These are phyloP conservation scores for Verticillium nubilum DNA, from an alignment of 2,329 filamentous ascomycete genomes.

Conservation along the genomic window DNA sequence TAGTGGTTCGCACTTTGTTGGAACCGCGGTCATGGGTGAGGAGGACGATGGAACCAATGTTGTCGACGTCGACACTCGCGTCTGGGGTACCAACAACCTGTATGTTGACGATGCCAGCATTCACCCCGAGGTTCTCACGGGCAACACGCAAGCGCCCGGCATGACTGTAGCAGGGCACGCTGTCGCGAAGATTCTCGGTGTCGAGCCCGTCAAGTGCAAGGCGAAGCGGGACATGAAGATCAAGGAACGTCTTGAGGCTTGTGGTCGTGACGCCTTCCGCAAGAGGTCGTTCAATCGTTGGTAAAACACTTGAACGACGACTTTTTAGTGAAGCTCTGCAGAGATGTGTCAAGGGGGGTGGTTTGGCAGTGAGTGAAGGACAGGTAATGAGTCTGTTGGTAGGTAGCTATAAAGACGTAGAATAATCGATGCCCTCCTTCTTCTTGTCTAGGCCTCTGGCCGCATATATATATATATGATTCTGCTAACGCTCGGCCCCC, in stretches of 20 bases:
- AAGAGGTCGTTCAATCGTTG: not conserved
- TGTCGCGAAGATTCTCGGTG: conserved; percentile 14
- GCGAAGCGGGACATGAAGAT: not conserved
- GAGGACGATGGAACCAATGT: conserved; percentile 24
- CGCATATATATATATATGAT: no score
- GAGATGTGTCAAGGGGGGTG: no score
- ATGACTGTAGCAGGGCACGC: conserved; percentile 21
- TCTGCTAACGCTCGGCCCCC: no score
- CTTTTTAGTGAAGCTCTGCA: no score
- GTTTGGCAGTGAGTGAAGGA: no score
- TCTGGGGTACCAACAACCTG: conserved; percentile 23
- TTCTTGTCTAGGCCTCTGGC: no score
- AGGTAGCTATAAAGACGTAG: no score
- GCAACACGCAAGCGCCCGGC: conserved; percentile 18
- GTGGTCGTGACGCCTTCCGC: not conserved
- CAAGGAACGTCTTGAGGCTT: not conserved
- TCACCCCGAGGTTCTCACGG: conserved; percentile 23
- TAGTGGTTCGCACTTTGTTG: conserved; percentile 22
- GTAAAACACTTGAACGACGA: no score
- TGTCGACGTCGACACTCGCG: conserved; percentile 24
- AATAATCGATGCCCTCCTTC: no score
- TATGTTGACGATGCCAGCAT: conserved; percentile 22
- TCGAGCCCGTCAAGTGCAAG: not conserved
- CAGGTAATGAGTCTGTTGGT: no score
- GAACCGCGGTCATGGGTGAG: conserved; percentile 22